Evolutionary conservation across 257 asterid species (phyloP).

Genomic region (Nicotiana tabacum): DNA sequence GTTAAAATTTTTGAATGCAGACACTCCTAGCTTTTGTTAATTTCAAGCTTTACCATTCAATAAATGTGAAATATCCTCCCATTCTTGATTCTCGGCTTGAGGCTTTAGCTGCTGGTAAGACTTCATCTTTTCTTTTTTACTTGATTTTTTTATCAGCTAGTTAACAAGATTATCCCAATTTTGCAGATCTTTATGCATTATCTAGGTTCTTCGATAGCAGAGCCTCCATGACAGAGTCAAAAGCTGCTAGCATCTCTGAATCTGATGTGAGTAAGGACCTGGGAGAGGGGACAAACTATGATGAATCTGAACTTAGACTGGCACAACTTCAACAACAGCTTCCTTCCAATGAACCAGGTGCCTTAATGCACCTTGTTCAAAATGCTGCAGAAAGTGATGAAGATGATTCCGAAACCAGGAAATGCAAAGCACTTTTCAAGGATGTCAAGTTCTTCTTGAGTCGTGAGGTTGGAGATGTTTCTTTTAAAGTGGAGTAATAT

Average conservation of each 20-base stretch:
- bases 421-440: slow-evolving; percentile 69
- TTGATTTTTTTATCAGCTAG: not conserved
- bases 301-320: slow-evolving; percentile 78
- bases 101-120: slow-evolving; percentile 80
- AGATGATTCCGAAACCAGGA: slow-evolving; percentile 67
- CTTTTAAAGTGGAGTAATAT: not conserved
- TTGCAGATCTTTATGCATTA: slow-evolving; percentile 89
- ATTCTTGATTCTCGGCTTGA: slow-evolving; percentile 85
- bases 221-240: slow-evolving; percentile 31
- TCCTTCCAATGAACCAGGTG: slow-evolving; percentile 86
- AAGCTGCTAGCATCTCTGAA: slow-evolving; percentile 28
- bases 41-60: slow-evolving; percentile 65
- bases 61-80: slow-evolving; percentile 80
- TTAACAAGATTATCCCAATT: slow-evolving; percentile 14
- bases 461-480: slow-evolving; percentile 65
- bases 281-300: slow-evolving; percentile 27
- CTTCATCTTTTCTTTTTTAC: not conserved
- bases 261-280: slow-evolving; percentile 33
- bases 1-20: slow-evolving; percentile 41
- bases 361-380: slow-evolving; percentile 72
- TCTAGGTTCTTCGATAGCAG: slow-evolving; percentile 69
- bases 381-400: slow-evolving; percentile 53
- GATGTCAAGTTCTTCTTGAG: slow-evolving; percentile 71
- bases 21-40: slow-evolving; percentile 75
- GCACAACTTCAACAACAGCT: slow-evolving; percentile 94